Evolutionary conservation across 768 basidiomycete genomes (phyloP), one percentile per base, ranked within the genome.

Genomic region (Russula sp.): DNA sequence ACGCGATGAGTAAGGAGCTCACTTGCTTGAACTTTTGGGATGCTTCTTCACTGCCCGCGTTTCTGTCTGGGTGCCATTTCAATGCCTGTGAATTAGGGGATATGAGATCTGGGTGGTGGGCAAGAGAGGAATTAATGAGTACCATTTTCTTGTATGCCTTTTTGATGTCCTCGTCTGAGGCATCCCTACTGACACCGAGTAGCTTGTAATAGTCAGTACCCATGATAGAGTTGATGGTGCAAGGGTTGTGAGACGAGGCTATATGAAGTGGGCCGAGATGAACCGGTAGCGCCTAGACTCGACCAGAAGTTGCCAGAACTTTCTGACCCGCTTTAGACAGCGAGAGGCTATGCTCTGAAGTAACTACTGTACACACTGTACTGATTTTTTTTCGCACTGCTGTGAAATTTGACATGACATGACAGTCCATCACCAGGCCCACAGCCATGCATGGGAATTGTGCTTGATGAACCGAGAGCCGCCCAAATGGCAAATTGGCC

Each of bases 51-150:
- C 90, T 88, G 32, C 92, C 90, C 60, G 78, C 77, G 72, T 97
- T 96, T 44, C 94, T 83, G 74, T 97, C 94, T 42, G 95, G 95
- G 75, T 98, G 96, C 88, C 91, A 92, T 84, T 92, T 94, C 74
- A 97, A 75, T 53, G 94, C 92, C 89, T 83, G 69, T 53, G 20
- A 36, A 36, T 62, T 2, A 1, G 58, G 69, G 32, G n/a, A 46
- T 22, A 44, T 68, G 8, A 65, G 24, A 38, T n/a, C 8, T 46
- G 54, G 28, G 6, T 22, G 44, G 7, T 1, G 20, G 14, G n/a
- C 28, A 24, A 42, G 36, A 63, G 49, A 36, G 13, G 48, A 36
- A 16, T 22, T 46, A 50, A 36, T 20, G 75, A 80, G 13, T 67
- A 87, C 90, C 85, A 92, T 91, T 77, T 94, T 94, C 83, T 94